phyloP scores from a whole-genome alignment of 306 rosid species.

The Gillenia trifoliata region DNA sequence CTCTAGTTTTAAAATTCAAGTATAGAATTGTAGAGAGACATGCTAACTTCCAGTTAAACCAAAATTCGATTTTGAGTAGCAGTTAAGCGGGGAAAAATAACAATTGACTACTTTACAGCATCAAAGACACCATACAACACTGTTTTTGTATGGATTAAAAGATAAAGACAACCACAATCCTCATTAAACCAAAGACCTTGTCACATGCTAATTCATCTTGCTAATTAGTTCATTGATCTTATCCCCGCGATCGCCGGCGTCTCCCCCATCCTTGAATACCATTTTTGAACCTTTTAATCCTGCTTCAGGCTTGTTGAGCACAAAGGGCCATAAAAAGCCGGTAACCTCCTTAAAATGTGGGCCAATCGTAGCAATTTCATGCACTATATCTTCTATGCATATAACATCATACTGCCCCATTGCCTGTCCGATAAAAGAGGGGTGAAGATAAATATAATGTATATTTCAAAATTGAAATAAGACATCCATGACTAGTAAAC shows the following conservation, averaged over 20 bases:
- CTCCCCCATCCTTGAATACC: conserved; percentile 67
- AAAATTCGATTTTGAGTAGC: too few relatives aligned
- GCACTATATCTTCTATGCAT: conserved; percentile 86
- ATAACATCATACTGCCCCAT: conserved; percentile 59
- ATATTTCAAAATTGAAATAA: background rate
- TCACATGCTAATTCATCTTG: conserved; percentile 61
- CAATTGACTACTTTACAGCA: background rate
- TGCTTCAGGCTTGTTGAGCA: conserved; percentile 60
- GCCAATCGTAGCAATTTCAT: conserved; percentile 66
- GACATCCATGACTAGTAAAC: background rate
- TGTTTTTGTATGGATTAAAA: background rate
- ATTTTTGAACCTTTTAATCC: conserved; percentile 62
- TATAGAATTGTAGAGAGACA: too few relatives aligned
- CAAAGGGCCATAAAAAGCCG: conserved; percentile 66
- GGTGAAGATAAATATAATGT: conserved; percentile 1
- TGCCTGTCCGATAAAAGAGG: conserved; percentile 38
- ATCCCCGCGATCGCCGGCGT: conserved; percentile 72
- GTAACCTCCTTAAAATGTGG: conserved; percentile 75
- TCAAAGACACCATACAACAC: background rate
- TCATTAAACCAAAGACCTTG: conserved; percentile 2
- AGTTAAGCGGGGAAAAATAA: background rate
- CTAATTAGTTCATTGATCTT: conserved; percentile 62
- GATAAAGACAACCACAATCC: background rate
- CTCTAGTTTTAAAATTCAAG: too few relatives aligned
- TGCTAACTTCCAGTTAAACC: too few relatives aligned